Percentiles rank a stretch among this genome's conserved stretches.
Conservation (phyloP, 345 rosid genomes). For the Ailanthus altissimus region DNA sequence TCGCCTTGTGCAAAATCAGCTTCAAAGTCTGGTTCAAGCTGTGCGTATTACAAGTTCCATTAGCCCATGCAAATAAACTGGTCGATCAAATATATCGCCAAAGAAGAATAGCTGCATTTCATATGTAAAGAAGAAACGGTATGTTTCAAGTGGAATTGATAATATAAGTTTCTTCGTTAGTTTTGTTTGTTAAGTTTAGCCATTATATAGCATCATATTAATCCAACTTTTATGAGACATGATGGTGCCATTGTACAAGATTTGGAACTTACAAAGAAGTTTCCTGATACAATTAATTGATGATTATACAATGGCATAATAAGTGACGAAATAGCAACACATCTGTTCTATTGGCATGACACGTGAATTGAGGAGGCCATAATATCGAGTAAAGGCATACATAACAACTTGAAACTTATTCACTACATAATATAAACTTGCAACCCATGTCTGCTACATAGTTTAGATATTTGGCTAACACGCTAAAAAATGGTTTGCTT, state of each 20-base stretch:
- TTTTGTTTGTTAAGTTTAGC: background rate
- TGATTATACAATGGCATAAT: background rate
- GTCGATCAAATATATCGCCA: background rate
- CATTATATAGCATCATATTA: background rate
- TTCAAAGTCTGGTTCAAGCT: constrained; percentile 64
- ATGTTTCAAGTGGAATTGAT: background rate
- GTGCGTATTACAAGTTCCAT: constrained; percentile 24
- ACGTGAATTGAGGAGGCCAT: background rate
- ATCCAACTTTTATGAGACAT: background rate
- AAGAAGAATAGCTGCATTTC: background rate
- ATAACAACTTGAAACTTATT: background rate
- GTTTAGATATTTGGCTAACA: background rate
- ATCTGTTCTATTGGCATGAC: background rate
- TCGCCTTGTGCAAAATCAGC: constrained; percentile 70
- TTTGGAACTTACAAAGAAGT: background rate
- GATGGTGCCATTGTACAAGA: background rate
- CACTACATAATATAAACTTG: background rate
- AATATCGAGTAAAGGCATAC: background rate
- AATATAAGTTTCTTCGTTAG: background rate
- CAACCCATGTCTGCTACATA: background rate
- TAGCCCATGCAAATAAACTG: constrained; percentile 12
- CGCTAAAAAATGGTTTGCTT: background rate
- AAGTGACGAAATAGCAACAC: background rate
- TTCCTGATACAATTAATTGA: background rate
- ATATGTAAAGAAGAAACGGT: background rate